phyloP scores from a whole-genome alignment of 768 basidiomycete genomes.

The Trametes cingulata region DNA sequence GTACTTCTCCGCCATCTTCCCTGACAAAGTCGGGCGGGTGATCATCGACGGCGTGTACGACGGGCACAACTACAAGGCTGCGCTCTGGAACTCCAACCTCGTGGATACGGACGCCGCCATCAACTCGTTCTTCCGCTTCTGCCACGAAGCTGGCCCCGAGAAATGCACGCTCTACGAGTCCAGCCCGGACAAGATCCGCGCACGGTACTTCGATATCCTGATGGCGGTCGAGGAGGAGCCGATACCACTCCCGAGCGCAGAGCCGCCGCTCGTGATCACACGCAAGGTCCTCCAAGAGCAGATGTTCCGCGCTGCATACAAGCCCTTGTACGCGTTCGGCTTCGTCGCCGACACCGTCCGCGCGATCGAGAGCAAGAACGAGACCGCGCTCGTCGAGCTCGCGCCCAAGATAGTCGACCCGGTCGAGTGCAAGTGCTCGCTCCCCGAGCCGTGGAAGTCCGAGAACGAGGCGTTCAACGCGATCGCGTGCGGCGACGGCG shows the following conservation, averaged over 20 bases:
- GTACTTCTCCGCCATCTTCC: conserved; percentile 34
- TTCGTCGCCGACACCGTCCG: conserved; percentile 14
- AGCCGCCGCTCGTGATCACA: conserved; percentile 18
- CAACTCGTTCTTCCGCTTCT: conserved; percentile 20
- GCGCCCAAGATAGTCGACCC: conserved; percentile 12
- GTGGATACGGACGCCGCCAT: conserved; percentile 28
- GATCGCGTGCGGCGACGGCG: conserved; percentile 22
- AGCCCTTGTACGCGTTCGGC: conserved; percentile 4
- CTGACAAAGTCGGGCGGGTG: conserved; percentile 34
- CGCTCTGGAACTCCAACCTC: conserved; percentile 27
- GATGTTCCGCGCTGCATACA: conserved; percentile 18
- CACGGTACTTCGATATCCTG: conserved; percentile 17
- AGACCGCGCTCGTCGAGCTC: conserved; percentile 16
- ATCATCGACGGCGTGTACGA: conserved; percentile 36
- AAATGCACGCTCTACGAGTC: conserved; percentile 30
- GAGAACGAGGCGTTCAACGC: conserved; percentile 15
- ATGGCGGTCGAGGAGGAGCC: conserved; percentile 11
- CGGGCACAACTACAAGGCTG: conserved; percentile 24
- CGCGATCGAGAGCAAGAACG: conserved; percentile 17
- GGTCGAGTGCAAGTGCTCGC: conserved; percentile 12
- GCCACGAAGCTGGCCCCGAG: conserved; percentile 26
- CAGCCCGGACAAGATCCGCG: conserved; percentile 21
- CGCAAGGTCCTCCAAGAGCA: conserved; percentile 7
- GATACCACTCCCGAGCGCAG: conserved; percentile 11
- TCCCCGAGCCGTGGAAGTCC: conserved; percentile 2